Percentiles rank a stretch among this genome's conserved stretches.
Evolutionary conservation across 2,329 filamentous ascomycete genomes (phyloP).

Genomic region (Huntiella decipiens): DNA sequence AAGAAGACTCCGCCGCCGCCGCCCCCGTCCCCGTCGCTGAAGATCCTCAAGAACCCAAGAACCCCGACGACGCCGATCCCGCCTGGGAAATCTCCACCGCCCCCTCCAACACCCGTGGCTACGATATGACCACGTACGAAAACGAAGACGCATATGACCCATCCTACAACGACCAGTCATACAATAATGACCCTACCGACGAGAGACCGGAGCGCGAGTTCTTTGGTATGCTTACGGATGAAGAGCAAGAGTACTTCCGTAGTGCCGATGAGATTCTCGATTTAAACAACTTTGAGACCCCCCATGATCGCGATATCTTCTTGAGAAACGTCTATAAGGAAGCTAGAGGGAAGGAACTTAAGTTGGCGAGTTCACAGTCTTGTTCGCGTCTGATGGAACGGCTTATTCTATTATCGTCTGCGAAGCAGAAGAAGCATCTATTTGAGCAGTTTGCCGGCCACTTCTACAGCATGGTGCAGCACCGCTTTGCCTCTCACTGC

Average conservation of each 20-base stretch:
- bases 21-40: slow-evolving; percentile 11
- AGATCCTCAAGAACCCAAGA: not conserved
- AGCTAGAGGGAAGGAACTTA: slow-evolving; percentile 80
- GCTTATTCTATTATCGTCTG: slow-evolving; percentile 62
- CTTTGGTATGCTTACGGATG: slow-evolving; percentile 79
- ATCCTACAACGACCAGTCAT: slow-evolving; percentile 9
- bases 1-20: slow-evolving; percentile 12
- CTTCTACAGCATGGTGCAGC: slow-evolving; percentile 76
- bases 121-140: not conserved
- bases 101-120: not conserved
- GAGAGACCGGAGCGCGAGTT: slow-evolving; percentile 46
- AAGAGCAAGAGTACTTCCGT: slow-evolving; percentile 92
- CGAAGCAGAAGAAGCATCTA: slow-evolving; percentile 64
- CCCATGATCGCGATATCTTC: slow-evolving; percentile 53
- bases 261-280: slow-evolving; percentile 79
- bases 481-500: slow-evolving; percentile 93
- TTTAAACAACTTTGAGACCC: slow-evolving; percentile 63
- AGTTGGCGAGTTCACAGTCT: slow-evolving; percentile 87
- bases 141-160: slow-evolving; percentile 4
- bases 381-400: slow-evolving; percentile 88
- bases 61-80: slow-evolving; percentile 1
- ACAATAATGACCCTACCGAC: slow-evolving; percentile 14
- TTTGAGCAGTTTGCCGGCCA: slow-evolving; percentile 75
- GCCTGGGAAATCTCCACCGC: slow-evolving; percentile 9
- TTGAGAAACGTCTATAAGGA: slow-evolving; percentile 72